Percentiles rank a stretch among this genome's conserved stretches.
Conservation (phyloP, 2,329 filamentous ascomycete species). For the Diaporthe ilicicola region DNA sequence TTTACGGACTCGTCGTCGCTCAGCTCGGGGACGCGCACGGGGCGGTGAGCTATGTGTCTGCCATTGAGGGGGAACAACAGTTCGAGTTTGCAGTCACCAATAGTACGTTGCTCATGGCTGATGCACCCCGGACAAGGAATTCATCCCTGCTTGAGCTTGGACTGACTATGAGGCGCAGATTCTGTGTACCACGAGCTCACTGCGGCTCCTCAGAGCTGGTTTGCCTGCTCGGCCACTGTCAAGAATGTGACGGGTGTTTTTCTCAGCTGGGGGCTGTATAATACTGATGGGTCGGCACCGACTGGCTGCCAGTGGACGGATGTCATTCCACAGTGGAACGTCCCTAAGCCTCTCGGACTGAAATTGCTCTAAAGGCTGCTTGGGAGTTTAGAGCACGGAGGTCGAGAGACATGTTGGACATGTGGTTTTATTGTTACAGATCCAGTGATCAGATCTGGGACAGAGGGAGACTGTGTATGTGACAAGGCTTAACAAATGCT, state of each 20-base stretch:
- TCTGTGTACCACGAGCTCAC: slow-evolving; percentile 17
- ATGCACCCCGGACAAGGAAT: too few species aligned
- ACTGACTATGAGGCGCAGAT: background rate
- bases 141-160: too few species aligned
- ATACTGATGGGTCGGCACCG: background rate
- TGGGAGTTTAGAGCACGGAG: background rate
- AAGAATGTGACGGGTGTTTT: slow-evolving; percentile 2
- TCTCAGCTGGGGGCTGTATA: slow-evolving; percentile 26
- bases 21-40: slow-evolving; percentile 21
- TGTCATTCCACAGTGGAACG: slow-evolving; percentile 4
- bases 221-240: slow-evolving; percentile 21
- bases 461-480: too few species aligned
- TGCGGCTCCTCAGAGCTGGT: slow-evolving; percentile 22
- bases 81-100: slow-evolving; percentile 16
- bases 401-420: background rate
- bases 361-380: background rate
- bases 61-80: slow-evolving; percentile 5
- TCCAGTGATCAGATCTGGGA: too few species aligned
- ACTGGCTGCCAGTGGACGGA: slow-evolving; percentile 2
- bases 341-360: background rate
- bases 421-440: background rate
- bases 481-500: too few species aligned
- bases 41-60: background rate
- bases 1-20: slow-evolving; percentile 7
- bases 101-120: background rate